Percentiles rank a stretch among this genome's conserved stretches.
Evolutionary conservation across 352 stramenopile species (phyloP).

Genomic region (Phytophthora hybrid): DNA sequence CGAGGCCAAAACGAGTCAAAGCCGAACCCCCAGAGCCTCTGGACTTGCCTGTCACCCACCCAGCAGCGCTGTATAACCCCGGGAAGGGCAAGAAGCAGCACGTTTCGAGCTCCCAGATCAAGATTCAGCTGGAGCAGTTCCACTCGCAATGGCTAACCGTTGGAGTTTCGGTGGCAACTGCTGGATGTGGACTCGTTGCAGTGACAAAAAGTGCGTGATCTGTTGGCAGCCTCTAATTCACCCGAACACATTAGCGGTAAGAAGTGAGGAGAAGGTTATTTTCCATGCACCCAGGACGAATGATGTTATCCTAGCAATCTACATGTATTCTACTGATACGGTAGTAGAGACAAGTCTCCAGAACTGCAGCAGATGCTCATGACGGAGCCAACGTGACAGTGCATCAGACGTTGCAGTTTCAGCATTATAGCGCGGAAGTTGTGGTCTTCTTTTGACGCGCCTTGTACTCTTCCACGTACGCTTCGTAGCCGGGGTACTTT

Average conservation of each 20-base stretch:
- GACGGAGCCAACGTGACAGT: neutral
- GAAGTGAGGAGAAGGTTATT: neutral
- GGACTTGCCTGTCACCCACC: constrained; percentile 19
- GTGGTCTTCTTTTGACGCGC: neutral
- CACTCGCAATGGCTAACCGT: constrained; percentile 56
- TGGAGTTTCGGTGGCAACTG: constrained; percentile 79
- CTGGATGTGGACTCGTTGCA: constrained; percentile 48
- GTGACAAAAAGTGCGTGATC: constrained; percentile 28
- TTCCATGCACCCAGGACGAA: no score
- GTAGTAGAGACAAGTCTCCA: neutral
- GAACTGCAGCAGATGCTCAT: neutral
- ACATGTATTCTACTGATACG: no score
- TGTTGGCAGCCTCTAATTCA: neutral
- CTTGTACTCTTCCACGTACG: neutral
- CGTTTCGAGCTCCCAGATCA: constrained; percentile 37
- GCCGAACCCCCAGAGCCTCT: constrained; percentile 1
- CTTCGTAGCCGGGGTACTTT: neutral
- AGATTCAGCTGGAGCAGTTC: constrained; percentile 51
- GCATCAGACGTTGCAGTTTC: neutral
- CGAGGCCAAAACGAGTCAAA: constrained; percentile 11
- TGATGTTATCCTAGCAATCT: no score
- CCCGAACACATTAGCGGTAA: neutral
- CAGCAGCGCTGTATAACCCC: neutral
- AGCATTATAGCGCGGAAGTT: neutral
- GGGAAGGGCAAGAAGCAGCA: constrained; percentile 18